These are phyloP conservation scores for Ichthyophthirius multifiliis DNA, from an alignment of 169 alveolate genomes.

Conservation along the genomic window DNA sequence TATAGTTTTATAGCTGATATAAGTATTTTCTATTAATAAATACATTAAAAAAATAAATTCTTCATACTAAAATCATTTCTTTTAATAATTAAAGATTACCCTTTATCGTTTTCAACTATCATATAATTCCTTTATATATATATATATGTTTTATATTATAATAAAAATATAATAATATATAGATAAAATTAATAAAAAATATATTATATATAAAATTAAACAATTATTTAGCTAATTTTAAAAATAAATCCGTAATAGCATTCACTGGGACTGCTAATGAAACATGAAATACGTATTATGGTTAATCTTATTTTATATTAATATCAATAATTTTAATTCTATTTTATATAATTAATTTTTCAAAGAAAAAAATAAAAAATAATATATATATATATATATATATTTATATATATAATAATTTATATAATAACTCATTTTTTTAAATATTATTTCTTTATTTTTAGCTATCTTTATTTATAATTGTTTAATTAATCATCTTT, in stretches of 20 bases:
- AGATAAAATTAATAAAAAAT: background rate
- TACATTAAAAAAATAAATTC: background rate
- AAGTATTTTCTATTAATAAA: background rate
- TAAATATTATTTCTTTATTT: too few relatives aligned
- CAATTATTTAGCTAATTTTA: background rate
- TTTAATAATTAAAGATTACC: constrained; percentile 5
- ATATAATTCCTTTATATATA: background rate
- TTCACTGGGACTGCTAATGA: background rate
- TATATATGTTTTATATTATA: background rate
- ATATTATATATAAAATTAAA: background rate
- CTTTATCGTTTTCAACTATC: constrained; percentile 11
- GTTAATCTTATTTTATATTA: too few relatives aligned
- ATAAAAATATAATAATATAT: background rate
- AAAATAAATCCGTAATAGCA: constrained; percentile 1
- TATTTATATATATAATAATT: too few relatives aligned
- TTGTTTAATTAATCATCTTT: too few relatives aligned
- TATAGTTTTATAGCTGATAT: background rate
- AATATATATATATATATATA: too few relatives aligned
- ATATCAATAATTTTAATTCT: too few relatives aligned
- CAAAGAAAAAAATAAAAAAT: too few relatives aligned
- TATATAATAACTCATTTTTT: too few relatives aligned
- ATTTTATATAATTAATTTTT: too few relatives aligned
- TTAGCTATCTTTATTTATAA: too few relatives aligned
- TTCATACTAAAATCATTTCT: background rate
- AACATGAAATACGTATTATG: background rate